Conservation (phyloP, 140 eudicot species). For the Senecio squalidus region DNA sequence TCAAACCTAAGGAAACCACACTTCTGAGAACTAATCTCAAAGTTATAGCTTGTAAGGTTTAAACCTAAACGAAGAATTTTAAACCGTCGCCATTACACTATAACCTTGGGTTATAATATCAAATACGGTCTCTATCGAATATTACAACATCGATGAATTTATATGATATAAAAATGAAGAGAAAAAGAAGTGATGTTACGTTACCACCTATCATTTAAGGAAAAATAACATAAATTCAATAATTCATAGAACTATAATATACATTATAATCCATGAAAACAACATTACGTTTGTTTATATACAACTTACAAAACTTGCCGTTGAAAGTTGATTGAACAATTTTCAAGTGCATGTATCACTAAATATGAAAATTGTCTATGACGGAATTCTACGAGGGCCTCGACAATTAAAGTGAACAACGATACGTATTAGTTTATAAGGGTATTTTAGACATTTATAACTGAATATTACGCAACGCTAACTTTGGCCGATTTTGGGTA, state of each 20-base stretch:
- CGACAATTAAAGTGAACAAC: not conserved
- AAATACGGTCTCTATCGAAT: no score
- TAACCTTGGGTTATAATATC: no score
- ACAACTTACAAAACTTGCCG: not conserved
- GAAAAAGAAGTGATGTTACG: not conserved
- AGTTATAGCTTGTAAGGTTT: no score
- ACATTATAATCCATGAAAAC: not conserved
- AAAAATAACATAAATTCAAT: not conserved
- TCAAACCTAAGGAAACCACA: no score
- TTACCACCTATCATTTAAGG: not conserved
- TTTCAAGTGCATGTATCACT: not conserved
- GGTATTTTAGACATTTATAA: not conserved
- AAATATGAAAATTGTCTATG: conserved; percentile 4
- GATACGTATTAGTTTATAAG: not conserved
- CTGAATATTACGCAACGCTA: not conserved
- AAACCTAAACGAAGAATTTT: no score
- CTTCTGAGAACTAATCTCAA: no score
- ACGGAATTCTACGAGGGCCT: not conserved
- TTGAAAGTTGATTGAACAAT: not conserved
- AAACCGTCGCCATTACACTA: no score
- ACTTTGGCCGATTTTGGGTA: not conserved
- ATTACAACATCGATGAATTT: no score
- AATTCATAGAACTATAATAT: not conserved
- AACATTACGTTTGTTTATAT: conserved; percentile 3
- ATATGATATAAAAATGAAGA: not conserved